Base-by-base conservation (phyloP, 2,329 filamentous ascomycete genomes). In the Pseudogymnoascus sp. region DNA sequence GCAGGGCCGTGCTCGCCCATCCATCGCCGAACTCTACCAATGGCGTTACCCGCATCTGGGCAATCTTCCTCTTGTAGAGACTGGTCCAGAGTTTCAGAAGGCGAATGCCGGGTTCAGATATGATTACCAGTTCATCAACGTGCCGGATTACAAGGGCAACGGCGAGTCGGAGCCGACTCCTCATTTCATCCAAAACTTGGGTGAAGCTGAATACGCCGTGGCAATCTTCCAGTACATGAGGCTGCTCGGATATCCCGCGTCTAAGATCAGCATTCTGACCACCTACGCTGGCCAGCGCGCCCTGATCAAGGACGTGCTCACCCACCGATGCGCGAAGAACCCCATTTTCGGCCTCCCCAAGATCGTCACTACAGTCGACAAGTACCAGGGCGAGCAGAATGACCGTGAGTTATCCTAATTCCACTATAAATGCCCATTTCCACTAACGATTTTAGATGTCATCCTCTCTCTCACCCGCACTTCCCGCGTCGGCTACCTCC, bases 321-420 rank as follows among this genome's bases (percentile, higher is more conserved):
- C 78, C 12, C 90, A 95, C 72, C 84, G 94, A 63, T 99, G 94
- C 75, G 88, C 86, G 38, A 88, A 84, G 69, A 95, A 92, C 69
- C 78, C 86, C 2, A 78, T 97, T 19, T 99, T 99, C 75, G 92
- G 93, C 7, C 78, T 96, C 74, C 94, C 94, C 16, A 89, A 88
- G 75, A 88, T 89, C 61, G 91, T 99, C 28, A 92, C 91, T 3
- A 99, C 95, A 4, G 93, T 99, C 66, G 94, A 99, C 78, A 97
- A 96, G 75, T 99, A 97, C 72, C 94, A 99, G 78, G 95, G 94
- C 73, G 94, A 99, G 79, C 94, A 99, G 76, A 99, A 99, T 75
- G 94, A 99, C 72, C 97, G 91, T 94, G 82, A 82, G 89, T 85
- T 62, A 39, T 30, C 19, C 5, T 14, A n/a, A 16, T 35, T 11